Base-by-base conservation (phyloP, 106 monocot species). In the Allium fistulosum region DNA sequence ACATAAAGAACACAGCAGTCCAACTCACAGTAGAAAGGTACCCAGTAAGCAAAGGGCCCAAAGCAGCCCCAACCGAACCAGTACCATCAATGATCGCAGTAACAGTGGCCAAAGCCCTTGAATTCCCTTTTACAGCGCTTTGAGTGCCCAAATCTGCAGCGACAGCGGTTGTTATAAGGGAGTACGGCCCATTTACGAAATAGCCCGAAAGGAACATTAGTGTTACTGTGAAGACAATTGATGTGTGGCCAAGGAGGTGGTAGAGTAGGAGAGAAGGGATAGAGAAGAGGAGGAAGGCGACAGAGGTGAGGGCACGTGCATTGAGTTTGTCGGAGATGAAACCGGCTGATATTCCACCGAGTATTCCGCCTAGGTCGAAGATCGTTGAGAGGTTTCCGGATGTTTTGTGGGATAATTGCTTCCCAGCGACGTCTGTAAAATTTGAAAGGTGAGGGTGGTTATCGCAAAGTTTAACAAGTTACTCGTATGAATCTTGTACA, bases 31-130 rank as follows among this genome's bases (percentile, higher is more conserved):
- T 87, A 62, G 84, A 92, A 65, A 92, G 84, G 73, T 97, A 97
- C 12, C 97, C 97, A 45, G 92, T 92, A 10, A 97, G 86, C 58
- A 92, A 58, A 51, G 97, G 92, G 17, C 92, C 97, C 65, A 92
- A 57, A 63, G 97, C 88, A 50, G 92, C 92, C 18, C 97, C 92
- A 48, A 92, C 77, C 70, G 97, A 97, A 15, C 97, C 97, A 14
- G 97, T 97, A 10, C 87, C 97, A 69, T 97, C 97, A 27, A 97
- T 92, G 69, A 97, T 97, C 61, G 97, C 92, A 12, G 92, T 82
- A 10, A 97, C 89, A 16, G 97, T 97, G 49, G 97, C 97, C 53
- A 97, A 77, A 73, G 92, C 92, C 57, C 89, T 73, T 27, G 92
- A 82, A 71, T 81, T 89, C 9, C 82, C 89, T 67, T 74, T 83